Conservation (phyloP, 306 rosid species). For the Senna tora region DNA sequence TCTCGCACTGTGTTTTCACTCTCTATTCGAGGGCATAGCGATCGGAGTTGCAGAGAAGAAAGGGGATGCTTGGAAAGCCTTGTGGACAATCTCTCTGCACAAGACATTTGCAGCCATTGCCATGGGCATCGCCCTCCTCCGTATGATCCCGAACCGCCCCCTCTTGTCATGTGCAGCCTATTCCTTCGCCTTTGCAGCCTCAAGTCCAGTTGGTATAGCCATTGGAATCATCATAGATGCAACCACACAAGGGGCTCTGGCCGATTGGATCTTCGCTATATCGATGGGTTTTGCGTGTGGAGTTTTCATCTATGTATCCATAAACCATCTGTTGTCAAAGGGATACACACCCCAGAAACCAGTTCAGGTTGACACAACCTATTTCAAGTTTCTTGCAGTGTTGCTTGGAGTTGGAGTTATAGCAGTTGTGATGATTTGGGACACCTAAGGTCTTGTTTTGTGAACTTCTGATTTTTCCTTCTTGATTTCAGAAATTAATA, state of each 20-base stretch:
- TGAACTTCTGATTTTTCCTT: neutral
- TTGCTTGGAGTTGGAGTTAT: slow-evolving; percentile 65
- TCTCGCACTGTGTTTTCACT: slow-evolving; percentile 73
- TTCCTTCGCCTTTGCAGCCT: slow-evolving; percentile 72
- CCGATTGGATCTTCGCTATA: slow-evolving; percentile 77
- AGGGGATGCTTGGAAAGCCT: slow-evolving; percentile 75
- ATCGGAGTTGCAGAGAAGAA: slow-evolving; percentile 67
- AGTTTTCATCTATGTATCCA: slow-evolving; percentile 74
- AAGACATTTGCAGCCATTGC: slow-evolving; percentile 87
- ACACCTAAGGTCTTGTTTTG: slow-evolving; percentile 45
- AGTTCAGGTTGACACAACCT: slow-evolving; percentile 47
- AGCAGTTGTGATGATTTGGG: slow-evolving; percentile 88
- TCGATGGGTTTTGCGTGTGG: slow-evolving; percentile 85
- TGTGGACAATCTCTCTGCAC: slow-evolving; percentile 83
- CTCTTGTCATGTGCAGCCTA: slow-evolving; percentile 55
- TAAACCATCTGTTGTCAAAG: slow-evolving; percentile 71
- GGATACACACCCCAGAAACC: slow-evolving; percentile 57
- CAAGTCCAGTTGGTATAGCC: slow-evolving; percentile 76
- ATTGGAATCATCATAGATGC: slow-evolving; percentile 74
- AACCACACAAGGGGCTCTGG: slow-evolving; percentile 63
- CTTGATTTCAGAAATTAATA: neutral
- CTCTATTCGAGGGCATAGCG: slow-evolving; percentile 81
- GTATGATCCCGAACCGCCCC: slow-evolving; percentile 73
- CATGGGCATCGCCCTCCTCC: slow-evolving; percentile 85
- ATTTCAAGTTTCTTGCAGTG: slow-evolving; percentile 66